Evolutionary conservation across 2,329 filamentous ascomycete genomes (phyloP), one percentile per base, ranked within the genome.

Genomic region (Alternaria hordeiaustralica): DNA sequence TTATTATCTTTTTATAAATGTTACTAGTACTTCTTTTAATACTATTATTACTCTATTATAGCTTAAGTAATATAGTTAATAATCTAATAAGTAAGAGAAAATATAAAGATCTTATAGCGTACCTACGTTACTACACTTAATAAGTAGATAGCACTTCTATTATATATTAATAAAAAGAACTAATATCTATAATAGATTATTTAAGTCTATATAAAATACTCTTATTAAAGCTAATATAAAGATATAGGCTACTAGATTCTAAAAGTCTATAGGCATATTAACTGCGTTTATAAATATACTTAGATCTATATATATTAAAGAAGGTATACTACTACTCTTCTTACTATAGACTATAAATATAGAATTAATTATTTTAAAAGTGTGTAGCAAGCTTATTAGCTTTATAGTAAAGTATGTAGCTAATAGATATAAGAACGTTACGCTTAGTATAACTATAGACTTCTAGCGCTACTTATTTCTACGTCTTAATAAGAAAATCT

Each of bases 401-500:
- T 54, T 61, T 23, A 26, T 46, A 25, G 18, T 26, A 11, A 46
- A n/a, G 12, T 54, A 57, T 53, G 36, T 26, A 51, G 25, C 45
- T 25, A 12, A 25, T 3, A 18, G 28, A n/a, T 6, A 33, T 20
- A 20, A 61, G 46, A 61, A 61, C 20, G 46, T 61, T 36, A 61
- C 54, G 23, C 33, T 61, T 18, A 50, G 47, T 53, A 36, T 61
- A 11, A 56, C 57, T 13, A 23, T 21, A 21, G 41, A 61, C 59
- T 61, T 61, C 21, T 6, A 53, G 47, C 59, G 46, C 26, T 54
- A 47, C n/a, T 15, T 61, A 41, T 57, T 61, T 13, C 33, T 28
- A 8, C 26, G 57, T 13, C 59, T 61, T 8, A 10, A 57, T 23
- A 41, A 61, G 18, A 9, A 30, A n/a, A 61, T 54, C 21, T 21